A percentile compares a stretch with the other conserved stretches of the same genome.
Conservation (phyloP, 768 basidiomycete genomes). For the Coprinellus micaceus region DNA sequence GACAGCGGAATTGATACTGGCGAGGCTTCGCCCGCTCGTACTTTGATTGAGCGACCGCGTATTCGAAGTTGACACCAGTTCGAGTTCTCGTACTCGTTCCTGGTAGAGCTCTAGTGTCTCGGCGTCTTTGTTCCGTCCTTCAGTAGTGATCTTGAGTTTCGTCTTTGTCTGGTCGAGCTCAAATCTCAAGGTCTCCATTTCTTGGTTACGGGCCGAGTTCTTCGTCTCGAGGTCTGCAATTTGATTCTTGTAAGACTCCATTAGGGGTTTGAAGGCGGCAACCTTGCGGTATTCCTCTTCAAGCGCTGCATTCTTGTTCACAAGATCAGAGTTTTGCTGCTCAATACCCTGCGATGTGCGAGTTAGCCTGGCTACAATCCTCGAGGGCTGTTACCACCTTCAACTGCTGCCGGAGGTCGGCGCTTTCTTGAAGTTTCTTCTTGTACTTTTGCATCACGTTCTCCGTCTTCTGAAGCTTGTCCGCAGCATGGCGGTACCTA, state of each 20-base stretch:
- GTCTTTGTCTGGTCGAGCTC: slow-evolving; percentile 74
- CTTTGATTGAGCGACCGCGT: slow-evolving; percentile 28
- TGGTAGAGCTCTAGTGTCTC: slow-evolving; percentile 88
- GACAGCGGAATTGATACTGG: slow-evolving; percentile 21
- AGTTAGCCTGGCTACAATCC: not conserved
- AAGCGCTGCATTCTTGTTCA: slow-evolving; percentile 87
- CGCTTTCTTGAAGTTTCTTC: slow-evolving; percentile 94
- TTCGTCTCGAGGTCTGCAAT: slow-evolving; percentile 79
- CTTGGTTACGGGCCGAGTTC: slow-evolving; percentile 58
- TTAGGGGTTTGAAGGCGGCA: slow-evolving; percentile 78
- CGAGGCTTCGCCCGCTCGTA: slow-evolving; percentile 9
- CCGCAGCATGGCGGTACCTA: slow-evolving; percentile 89
- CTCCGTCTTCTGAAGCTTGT: slow-evolving; percentile 89
- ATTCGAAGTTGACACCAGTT: slow-evolving; percentile 50
- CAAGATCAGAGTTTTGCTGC: slow-evolving; percentile 87
- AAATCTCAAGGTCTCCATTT: slow-evolving; percentile 68
- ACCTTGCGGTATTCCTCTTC: slow-evolving; percentile 91
- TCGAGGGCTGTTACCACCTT: slow-evolving; percentile 48
- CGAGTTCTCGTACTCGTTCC: slow-evolving; percentile 85
- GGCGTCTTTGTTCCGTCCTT: slow-evolving; percentile 72
- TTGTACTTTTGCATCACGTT: slow-evolving; percentile 99
- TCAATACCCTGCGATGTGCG: slow-evolving; percentile 65
- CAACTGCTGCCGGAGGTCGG: slow-evolving; percentile 82
- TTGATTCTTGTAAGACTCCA: slow-evolving; percentile 90
- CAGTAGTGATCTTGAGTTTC: slow-evolving; percentile 61